Base-by-base conservation (phyloP, 2,329 filamentous ascomycete species). In the Fusarium austroafricanum region DNA sequence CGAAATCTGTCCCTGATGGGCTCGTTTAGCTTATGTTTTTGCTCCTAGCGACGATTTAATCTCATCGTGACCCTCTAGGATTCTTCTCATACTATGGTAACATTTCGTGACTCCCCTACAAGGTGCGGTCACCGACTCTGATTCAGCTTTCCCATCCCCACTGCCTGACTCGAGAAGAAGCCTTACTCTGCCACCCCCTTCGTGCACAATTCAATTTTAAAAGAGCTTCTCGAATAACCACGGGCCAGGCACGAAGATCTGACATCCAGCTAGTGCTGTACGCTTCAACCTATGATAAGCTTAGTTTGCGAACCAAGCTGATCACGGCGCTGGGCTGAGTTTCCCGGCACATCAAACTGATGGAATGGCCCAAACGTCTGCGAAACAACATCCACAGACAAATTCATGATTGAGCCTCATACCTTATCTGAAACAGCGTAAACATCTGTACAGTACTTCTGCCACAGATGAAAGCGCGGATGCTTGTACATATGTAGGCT, bases 261-360 rank as follows among this genome's bases (percentile, higher is more conserved):
- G 59, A 53, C 54, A 42, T 42, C 35, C 26, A 62, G n/a, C 45
- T 53, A 50, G 58, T 28, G 47, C 21, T 23, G 39, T 56, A 10
- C 20, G 46, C 53, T 53, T 59, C 42, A 35, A 26, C 37, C 37
- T 39, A 40, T 39, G 35, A 55, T 55, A 62, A 56, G 44, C 57
- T 35, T 56, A 37, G n/a, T 47, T 29, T 54, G 29, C 23, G 46
- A 53, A 44, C 12, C 10, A 28, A 37, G 20, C 20, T 26, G 23
- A 62, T 54, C 42, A 39, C 58, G 43, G 50, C 56, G 61, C 68
- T 67, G 61, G 58, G 61, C 61, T 64, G 53, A 69, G 65, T 67
- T 67, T 46, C 57, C 65, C 58, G 65, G 55, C 54, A 45, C 12
- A 45, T 51, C 12, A 33, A 51, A 33, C 31, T 43, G 31, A 65